Evolutionary conservation across 1,284 basidiomycete species (phyloP).

Genomic region (Polyporus tsugae): DNA sequence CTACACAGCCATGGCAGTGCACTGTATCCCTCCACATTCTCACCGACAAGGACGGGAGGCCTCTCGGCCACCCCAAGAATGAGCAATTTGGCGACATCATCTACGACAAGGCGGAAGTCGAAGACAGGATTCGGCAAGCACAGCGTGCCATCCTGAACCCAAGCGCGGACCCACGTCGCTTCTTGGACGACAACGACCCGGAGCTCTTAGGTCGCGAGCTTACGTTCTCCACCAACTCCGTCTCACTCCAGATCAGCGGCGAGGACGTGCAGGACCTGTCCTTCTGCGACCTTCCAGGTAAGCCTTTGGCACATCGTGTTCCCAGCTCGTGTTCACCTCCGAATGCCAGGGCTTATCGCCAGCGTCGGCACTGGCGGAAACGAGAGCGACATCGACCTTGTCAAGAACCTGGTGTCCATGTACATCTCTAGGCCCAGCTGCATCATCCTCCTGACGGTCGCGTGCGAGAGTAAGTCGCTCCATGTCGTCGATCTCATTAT

Average conservation of each 20-base stretch:
- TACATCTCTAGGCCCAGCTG: conserved; percentile 73
- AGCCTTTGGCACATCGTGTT: neutral
- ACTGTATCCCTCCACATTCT: conserved; percentile 57
- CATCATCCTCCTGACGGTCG: conserved; percentile 73
- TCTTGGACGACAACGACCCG: conserved; percentile 46
- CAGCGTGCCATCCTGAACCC: conserved; percentile 80
- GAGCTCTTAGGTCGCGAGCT: conserved; percentile 44
- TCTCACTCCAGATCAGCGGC: conserved; percentile 74
- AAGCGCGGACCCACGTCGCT: conserved; percentile 33
- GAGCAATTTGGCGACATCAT: conserved; percentile 63
- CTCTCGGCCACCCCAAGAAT: conserved; percentile 49
- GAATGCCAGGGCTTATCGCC: conserved; percentile 66
- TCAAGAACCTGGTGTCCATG: conserved; percentile 58
- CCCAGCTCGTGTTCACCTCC: neutral
- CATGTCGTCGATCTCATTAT: neutral
- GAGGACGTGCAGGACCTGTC: conserved; percentile 75
- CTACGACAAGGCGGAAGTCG: conserved; percentile 59
- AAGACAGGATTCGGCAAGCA: conserved; percentile 71
- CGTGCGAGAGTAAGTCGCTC: conserved; percentile 69
- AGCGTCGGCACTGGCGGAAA: conserved; percentile 61
- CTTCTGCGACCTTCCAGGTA: conserved; percentile 77
- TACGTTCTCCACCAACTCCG: conserved; percentile 69
- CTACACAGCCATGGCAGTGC: conserved; percentile 64
- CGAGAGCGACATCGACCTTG: conserved; percentile 64
- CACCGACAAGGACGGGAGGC: conserved; percentile 53